Base-by-base conservation (phyloP, 2,329 filamentous ascomycete genomes). In the Cladosporium oxysporum region DNA sequence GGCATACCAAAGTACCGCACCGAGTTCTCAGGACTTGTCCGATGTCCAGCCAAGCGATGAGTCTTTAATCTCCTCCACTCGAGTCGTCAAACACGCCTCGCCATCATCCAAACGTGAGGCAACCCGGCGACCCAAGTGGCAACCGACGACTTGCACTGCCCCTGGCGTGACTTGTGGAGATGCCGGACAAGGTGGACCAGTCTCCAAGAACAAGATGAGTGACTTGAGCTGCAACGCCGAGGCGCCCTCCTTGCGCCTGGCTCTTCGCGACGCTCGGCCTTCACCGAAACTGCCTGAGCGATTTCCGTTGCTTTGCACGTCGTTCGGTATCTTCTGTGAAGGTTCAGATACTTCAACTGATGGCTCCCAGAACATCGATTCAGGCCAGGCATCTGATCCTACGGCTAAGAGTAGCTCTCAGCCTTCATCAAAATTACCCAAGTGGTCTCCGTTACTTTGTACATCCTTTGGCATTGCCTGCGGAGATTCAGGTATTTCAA, bases 91-190 rank as follows among this genome's bases (percentile, higher is more conserved):
- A 26, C 18, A n/a, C 12, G 10, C 28, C 12, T 49, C 57, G 26
- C 21, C 57, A 26, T 23, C 10, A 18, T 47, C 23, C 12, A 59
- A 59, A 12, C 23, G 37, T 29, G 57, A 59, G 21, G 58, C n/a
- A 23, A 31, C 37, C 26, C 18, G 41, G 28, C 33, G 60, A 23
- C 33, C 33, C 16, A 37, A 52, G 29, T 53, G 31, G 60, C 49
- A 49, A n/a, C 31, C 47, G 16, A 55, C 60, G 3, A 21, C 37
- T 12, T 61, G 58, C 44, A 61, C 58, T 61, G 41, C 58, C 37
- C 44, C 44, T 12, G 58, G 58, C 8, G 47, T 61, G 28, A 47
- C 58, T 14, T 61, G 58, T 18, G 58, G 28, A 2, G 18, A 4
- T 26, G 58, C n/a, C 29, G 52, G 52, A n/a, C 28, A 55, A 31